Evolutionary conservation across 768 basidiomycete species (phyloP).

Genomic region (Boletus huronensis): DNA sequence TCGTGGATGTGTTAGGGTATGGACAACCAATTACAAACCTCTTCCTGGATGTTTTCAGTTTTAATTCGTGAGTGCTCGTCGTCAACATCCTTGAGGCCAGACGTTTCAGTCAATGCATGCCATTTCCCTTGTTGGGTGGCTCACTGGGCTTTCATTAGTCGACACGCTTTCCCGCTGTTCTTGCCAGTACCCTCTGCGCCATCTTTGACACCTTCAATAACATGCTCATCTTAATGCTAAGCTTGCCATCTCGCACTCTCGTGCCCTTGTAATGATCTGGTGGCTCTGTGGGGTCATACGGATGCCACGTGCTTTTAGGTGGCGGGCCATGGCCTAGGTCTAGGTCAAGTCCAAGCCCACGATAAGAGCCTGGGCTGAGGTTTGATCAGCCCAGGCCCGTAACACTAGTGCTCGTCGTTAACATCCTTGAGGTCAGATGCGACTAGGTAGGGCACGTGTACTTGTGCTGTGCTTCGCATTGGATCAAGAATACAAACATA

Average conservation of each 20-base stretch:
- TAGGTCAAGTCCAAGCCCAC: too few relatives aligned
- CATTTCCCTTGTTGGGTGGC: not conserved
- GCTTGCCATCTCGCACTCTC: not conserved
- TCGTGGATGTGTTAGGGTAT: constrained; percentile 17
- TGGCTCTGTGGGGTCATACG: not conserved
- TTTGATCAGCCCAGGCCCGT: not conserved
- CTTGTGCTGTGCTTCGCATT: not conserved
- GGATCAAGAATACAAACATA: too few relatives aligned
- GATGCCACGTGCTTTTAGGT: not conserved
- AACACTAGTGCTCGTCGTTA: not conserved
- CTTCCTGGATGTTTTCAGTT: not conserved
- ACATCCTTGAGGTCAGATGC: not conserved
- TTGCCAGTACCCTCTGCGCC: not conserved
- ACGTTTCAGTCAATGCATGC: not conserved
- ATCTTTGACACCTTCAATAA: not conserved
- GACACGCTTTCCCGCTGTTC: not conserved
- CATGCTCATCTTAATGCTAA: not conserved
- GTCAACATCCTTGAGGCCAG: not conserved
- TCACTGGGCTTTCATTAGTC: not conserved
- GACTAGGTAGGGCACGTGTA: not conserved
- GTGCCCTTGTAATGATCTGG: not conserved
- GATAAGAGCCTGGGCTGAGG: not conserved
- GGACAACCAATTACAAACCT: constrained; percentile 15
- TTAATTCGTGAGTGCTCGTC: not conserved
- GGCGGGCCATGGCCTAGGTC: not conserved